Evolutionary conservation across 495 filamentous ascomycete species (phyloP).

Genomic region (Parmelia sp.): DNA sequence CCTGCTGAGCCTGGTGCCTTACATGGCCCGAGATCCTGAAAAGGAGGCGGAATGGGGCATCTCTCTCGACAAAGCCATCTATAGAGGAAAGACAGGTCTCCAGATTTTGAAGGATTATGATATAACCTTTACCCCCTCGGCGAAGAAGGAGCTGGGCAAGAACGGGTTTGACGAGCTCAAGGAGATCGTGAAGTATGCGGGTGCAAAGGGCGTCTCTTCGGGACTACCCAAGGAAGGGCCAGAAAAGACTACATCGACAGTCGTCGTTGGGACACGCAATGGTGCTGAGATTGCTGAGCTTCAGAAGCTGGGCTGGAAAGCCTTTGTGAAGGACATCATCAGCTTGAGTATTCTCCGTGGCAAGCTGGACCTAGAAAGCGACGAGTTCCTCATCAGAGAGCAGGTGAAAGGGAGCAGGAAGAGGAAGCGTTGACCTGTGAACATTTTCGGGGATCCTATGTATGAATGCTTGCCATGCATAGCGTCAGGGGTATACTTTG

Average conservation of each 20-base stretch:
- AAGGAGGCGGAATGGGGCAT: slow-evolving; percentile 35
- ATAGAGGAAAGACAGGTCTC: slow-evolving; percentile 21
- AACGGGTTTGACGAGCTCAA: slow-evolving; percentile 32
- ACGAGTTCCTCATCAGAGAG: slow-evolving; percentile 18
- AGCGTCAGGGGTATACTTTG: background rate
- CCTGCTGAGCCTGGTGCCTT: slow-evolving; percentile 28
- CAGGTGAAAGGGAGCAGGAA: slow-evolving; percentile 11
- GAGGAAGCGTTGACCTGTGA: slow-evolving; percentile 16
- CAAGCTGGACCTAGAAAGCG: slow-evolving; percentile 17
- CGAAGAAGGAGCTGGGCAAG: slow-evolving; percentile 30
- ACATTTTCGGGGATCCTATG: too few species aligned
- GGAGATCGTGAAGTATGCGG: slow-evolving; percentile 28
- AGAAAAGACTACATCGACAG: slow-evolving; percentile 6
- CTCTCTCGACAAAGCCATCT: slow-evolving; percentile 27
- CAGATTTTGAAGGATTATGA: slow-evolving; percentile 28
- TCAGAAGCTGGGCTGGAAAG: slow-evolving; percentile 10
- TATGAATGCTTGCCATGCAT: background rate
- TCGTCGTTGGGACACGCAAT: slow-evolving; percentile 17
- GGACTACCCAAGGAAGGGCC: slow-evolving; percentile 15
- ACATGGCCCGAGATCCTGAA: slow-evolving; percentile 25
- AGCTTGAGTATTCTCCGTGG: slow-evolving; percentile 26
- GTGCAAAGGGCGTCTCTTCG: slow-evolving; percentile 22
- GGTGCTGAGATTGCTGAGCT: slow-evolving; percentile 7
- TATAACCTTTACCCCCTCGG: slow-evolving; percentile 33
- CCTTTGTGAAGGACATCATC: slow-evolving; percentile 22